Conservation (phyloP, 805 yeast genomes). For the Teunomyces cretensis region DNA sequence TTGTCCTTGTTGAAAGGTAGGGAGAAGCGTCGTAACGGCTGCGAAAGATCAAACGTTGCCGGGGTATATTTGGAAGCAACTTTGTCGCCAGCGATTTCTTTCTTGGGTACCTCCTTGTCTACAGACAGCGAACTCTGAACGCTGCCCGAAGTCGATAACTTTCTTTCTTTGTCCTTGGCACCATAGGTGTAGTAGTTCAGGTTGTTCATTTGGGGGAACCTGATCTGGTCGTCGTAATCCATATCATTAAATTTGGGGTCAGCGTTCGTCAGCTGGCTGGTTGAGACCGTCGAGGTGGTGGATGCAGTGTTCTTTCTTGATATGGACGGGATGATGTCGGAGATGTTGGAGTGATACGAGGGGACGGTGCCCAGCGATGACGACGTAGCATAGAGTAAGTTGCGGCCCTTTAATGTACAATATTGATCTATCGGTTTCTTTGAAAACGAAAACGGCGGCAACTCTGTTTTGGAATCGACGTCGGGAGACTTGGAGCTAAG, state of each 20-base stretch:
- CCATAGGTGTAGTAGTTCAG: constrained; percentile 25
- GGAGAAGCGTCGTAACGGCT: constrained; percentile 38
- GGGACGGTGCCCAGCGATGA: background rate
- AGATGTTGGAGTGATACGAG: constrained; percentile 25
- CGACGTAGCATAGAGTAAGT: background rate
- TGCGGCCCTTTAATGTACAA: background rate
- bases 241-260: constrained; percentile 12
- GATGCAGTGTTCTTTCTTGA: constrained; percentile 3
- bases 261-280: background rate
- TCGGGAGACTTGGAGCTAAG: background rate
- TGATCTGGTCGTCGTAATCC: constrained; percentile 53
- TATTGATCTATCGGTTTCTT: constrained; percentile 27
- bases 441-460: constrained; percentile 30
- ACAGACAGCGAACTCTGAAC: background rate
- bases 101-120: background rate
- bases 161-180: background rate
- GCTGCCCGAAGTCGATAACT: background rate
- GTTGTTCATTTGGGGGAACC: constrained; percentile 55
- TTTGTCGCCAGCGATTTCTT: constrained; percentile 1
- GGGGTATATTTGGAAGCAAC: constrained; percentile 33
- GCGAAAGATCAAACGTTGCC: constrained; percentile 46
- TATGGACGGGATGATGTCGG: constrained; percentile 22
- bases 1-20: constrained; percentile 13
- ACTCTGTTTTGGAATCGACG: constrained; percentile 2
- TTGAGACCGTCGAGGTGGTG: constrained; percentile 1